Conservation (phyloP, 2,329 filamentous ascomycete genomes). For the Ustilaginoidea virens region DNA sequence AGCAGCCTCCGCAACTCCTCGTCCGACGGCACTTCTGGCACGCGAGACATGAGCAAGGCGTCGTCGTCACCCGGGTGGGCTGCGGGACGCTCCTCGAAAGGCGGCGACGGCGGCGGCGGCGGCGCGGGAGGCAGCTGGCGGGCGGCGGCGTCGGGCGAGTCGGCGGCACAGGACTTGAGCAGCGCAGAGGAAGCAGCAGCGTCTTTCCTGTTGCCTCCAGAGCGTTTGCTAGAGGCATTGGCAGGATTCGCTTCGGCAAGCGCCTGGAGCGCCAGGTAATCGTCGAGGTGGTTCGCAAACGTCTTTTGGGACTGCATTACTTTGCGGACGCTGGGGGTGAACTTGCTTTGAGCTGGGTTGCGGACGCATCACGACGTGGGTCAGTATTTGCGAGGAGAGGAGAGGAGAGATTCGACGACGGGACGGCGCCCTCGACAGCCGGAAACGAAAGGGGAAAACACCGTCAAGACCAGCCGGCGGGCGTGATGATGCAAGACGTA, state of each 20-base stretch:
- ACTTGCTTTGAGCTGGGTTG: conserved; percentile 38
- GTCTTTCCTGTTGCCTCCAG: conserved; percentile 12
- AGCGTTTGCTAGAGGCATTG: conserved; percentile 12
- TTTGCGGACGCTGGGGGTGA: conserved; percentile 56
- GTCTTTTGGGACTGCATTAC: conserved; percentile 71
- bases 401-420: no score
- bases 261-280: conserved; percentile 53
- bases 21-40: conserved; percentile 42
- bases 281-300: conserved; percentile 68
- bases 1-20: conserved; percentile 50
- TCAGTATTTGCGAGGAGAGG: no score
- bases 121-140: conserved; percentile 12
- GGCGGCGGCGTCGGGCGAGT: conserved; percentile 10
- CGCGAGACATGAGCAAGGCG: conserved; percentile 39
- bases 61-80: conserved; percentile 36
- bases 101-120: conserved; percentile 19
- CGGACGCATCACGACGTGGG: no score
- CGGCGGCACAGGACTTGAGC: conserved; percentile 6
- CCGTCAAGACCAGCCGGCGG: no score
- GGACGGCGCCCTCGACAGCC: no score
- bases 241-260: conserved; percentile 22
- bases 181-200: conserved; percentile 7
- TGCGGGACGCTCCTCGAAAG: conserved; percentile 16
- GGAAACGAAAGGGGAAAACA: background rate
- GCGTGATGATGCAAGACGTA: conserved; percentile 12